phyloP scores from a whole-genome alignment of 2,329 filamentous ascomycete genomes.

The Chrysoporthe cubensis region DNA sequence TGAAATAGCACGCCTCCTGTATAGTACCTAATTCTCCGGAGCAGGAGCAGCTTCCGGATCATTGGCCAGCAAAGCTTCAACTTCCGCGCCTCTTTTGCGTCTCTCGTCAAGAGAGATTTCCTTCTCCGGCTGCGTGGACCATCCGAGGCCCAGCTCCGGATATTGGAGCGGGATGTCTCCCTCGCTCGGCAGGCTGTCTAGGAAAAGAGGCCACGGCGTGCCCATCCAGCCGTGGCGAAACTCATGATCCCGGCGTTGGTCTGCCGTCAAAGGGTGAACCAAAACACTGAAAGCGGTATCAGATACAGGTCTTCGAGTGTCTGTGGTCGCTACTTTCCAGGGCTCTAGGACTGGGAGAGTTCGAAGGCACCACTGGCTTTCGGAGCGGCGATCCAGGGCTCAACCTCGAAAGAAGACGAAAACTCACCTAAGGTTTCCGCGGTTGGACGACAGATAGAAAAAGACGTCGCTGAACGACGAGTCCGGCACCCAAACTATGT shows the following conservation, averaged over 20 bases:
- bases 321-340: background rate
- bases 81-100: conserved; percentile 35
- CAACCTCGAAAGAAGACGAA: too few species aligned
- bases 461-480: conserved; percentile 42
- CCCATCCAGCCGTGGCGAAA: conserved; percentile 40
- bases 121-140: conserved; percentile 36
- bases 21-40: conserved; percentile 30
- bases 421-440: conserved; percentile 37
- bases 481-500: conserved; percentile 40
- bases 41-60: conserved; percentile 39
- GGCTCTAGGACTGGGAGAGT: background rate
- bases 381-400: too few species aligned
- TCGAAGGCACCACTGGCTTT: background rate
- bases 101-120: conserved; percentile 39
- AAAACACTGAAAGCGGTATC: conserved; percentile 33
- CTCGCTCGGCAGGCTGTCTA: conserved; percentile 36
- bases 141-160: conserved; percentile 38
- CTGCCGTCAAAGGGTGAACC: conserved; percentile 38
- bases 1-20: background rate
- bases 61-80: conserved; percentile 37
- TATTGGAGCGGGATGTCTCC: conserved; percentile 39
- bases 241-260: conserved; percentile 40
- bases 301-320: background rate
- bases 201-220: conserved; percentile 40
- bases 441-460: conserved; percentile 40